Conservation (phyloP, 2,329 filamentous ascomycete genomes). For the Zymoseptoria pseudotritici region DNA sequence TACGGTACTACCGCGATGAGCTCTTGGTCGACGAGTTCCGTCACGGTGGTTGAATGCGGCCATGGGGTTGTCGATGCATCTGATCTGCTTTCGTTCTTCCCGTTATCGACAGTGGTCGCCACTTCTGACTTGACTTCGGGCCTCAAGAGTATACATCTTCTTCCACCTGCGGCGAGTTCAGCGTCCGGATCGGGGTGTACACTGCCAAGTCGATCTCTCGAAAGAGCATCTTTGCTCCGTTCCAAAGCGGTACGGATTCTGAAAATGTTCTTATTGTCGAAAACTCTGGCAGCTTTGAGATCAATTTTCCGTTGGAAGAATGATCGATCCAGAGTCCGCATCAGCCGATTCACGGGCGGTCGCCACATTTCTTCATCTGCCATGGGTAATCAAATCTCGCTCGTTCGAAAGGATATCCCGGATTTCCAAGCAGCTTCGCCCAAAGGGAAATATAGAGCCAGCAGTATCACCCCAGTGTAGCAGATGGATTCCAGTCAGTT, state of each 20-base stretch:
- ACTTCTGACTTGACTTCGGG: constrained; percentile 35
- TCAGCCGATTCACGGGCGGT: constrained; percentile 72
- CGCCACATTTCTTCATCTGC: constrained; percentile 53
- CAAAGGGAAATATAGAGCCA: not conserved
- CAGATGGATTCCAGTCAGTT: not conserved
- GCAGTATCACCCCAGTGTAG: not conserved
- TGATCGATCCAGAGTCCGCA: constrained; percentile 71
- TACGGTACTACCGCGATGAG: constrained; percentile 68
- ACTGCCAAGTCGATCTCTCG: constrained; percentile 54
- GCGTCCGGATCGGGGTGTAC: constrained; percentile 57
- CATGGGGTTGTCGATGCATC: constrained; percentile 28
- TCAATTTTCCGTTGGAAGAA: constrained; percentile 74
- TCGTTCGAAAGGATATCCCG: not conserved
- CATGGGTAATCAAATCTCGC: constrained; percentile 6
- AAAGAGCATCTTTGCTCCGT: constrained; percentile 58
- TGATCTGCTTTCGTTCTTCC: not conserved
- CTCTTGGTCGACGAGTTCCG: constrained; percentile 59
- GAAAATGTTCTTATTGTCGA: constrained; percentile 67
- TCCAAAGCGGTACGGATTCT: constrained; percentile 60
- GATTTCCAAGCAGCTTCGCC: not conserved
- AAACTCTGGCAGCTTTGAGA: constrained; percentile 69
- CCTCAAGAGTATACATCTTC: constrained; percentile 41
- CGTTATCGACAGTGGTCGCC: not conserved
- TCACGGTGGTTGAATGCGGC: constrained; percentile 68
- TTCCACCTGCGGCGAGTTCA: constrained; percentile 39